Evolutionary conservation across 2,329 filamentous ascomycete genomes (phyloP).

Genomic region (Fusarium miscanthi): DNA sequence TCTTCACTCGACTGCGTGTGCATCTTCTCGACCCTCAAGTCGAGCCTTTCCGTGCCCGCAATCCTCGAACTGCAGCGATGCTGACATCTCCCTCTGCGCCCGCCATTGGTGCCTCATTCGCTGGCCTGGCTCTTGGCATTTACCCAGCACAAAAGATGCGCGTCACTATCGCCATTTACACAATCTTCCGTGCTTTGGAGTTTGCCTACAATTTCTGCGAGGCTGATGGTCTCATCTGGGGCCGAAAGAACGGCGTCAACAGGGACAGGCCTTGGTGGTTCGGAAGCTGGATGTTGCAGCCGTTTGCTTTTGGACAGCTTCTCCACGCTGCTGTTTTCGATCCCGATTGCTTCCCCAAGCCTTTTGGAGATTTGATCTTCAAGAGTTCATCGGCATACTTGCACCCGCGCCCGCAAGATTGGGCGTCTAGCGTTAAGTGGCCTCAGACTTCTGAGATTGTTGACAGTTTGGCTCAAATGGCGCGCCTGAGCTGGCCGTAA

Average conservation of each 20-base stretch:
- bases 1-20: constrained; percentile 81
- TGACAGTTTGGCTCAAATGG: constrained; percentile 84
- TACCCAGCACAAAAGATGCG: constrained; percentile 75
- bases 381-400: constrained; percentile 84
- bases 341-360: constrained; percentile 74
- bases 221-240: constrained; percentile 76
- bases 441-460: constrained; percentile 80
- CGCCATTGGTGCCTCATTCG: constrained; percentile 88
- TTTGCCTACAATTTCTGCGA: constrained; percentile 88
- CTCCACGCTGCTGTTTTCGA: constrained; percentile 82
- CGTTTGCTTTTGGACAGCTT: constrained; percentile 79
- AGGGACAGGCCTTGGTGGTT: constrained; percentile 82
- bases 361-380: constrained; percentile 65
- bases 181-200: constrained; percentile 83
- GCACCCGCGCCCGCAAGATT: constrained; percentile 74
- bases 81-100: constrained; percentile 88
- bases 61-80: constrained; percentile 78
- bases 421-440: constrained; percentile 76
- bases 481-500: constrained; percentile 84
- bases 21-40: constrained; percentile 85
- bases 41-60: constrained; percentile 82
- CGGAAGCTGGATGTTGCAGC: constrained; percentile 85
- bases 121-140: constrained; percentile 84
- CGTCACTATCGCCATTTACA: constrained; percentile 83
- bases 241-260: constrained; percentile 62